These are phyloP conservation scores for Chaetomium strumarium DNA, from an alignment of 2,329 filamentous ascomycete genomes.

Conservation along the genomic window DNA sequence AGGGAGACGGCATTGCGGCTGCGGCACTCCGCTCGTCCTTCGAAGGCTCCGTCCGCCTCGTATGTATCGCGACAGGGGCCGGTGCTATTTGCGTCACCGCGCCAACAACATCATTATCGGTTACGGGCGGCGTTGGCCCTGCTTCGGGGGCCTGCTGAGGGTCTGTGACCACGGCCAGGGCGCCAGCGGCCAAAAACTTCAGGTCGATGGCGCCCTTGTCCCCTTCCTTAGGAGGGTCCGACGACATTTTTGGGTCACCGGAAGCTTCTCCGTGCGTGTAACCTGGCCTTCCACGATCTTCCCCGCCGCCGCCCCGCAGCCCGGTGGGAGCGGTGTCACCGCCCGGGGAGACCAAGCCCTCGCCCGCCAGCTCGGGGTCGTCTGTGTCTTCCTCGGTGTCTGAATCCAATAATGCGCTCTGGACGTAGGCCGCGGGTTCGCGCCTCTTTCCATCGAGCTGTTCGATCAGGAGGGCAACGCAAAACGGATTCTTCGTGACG, in stretches of 20 bases:
- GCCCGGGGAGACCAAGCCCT: conserved; percentile 10
- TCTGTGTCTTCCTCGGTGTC: conserved; percentile 27
- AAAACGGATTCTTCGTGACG: conserved; percentile 49
- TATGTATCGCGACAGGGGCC: conserved; percentile 14
- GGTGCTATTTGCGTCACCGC: conserved; percentile 11
- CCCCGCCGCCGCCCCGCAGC: conserved; percentile 1
- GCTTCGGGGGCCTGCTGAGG: conserved; percentile 17
- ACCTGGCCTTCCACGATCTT: not conserved
- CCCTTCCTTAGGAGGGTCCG: conserved; percentile 7
- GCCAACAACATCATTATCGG: conserved; percentile 19
- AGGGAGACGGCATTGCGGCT: conserved; percentile 18
- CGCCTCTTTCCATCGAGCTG: conserved; percentile 58
- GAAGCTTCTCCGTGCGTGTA: not conserved
- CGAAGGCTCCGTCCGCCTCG: conserved; percentile 8
- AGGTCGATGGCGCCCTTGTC: conserved; percentile 26
- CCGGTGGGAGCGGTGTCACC: conserved; percentile 3
- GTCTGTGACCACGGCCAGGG: conserved; percentile 23
- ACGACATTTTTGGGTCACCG: conserved; percentile 10
- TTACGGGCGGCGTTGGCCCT: conserved; percentile 21
- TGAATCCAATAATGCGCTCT: conserved; percentile 44
- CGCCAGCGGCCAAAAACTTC: conserved; percentile 30
- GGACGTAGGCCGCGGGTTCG: conserved; percentile 57
- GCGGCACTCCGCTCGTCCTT: conserved; percentile 15
- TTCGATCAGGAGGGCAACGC: conserved; percentile 62
- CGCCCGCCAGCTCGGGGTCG: conserved; percentile 8